Evolutionary conservation across 2,329 filamentous ascomycete genomes (phyloP), one percentile per base, ranked within the genome.

Genomic region (Aspergillus melleus): DNA sequence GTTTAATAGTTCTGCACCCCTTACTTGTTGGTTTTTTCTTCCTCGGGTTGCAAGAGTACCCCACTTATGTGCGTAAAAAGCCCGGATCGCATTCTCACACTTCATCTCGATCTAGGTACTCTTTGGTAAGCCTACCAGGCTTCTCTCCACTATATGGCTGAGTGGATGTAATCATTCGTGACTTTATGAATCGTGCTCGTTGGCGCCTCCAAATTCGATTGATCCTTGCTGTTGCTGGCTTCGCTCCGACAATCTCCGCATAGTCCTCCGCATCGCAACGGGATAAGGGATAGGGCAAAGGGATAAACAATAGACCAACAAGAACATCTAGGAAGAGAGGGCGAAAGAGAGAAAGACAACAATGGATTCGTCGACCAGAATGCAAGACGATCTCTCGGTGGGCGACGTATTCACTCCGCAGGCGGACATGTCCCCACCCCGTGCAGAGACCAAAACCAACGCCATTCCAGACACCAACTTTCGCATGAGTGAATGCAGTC

Each of bases 391-490:
- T 54, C 59, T 77, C 42, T 74, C 71, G 24, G 75, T 77, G 24
- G 70, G 68, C n/a, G 75, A 77, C 59, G 75, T 77, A 20, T 77
- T 77, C 59, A 73, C 66, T 52, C 71, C 74, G 26, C 75, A 77
- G 61, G 70, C 70, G 39, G 75, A 77, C 62, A 67, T 65, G 52
- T 64, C 65, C 56, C 71, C 69, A 36, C 61, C 68, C 51, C 63
- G 62, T 51, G 60, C 64, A 29, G 69, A 74, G 6, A 58, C 39
- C 22, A 53, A 61, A 39, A 54, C 66, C 56, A 55, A 64, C 65
- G 61, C 68, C 59, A 65, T 66, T 22, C 65, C 61, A 44, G 62
- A 53, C 52, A 61, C 64, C 52, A 66, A 68, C 52, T 69, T 70
- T 57, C 70, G 70, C 57, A 70, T 72, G 71, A 69, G 62, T 46